Base-by-base conservation (phyloP, 1,284 basidiomycete genomes). In the Microbotryum violaceum region DNA sequence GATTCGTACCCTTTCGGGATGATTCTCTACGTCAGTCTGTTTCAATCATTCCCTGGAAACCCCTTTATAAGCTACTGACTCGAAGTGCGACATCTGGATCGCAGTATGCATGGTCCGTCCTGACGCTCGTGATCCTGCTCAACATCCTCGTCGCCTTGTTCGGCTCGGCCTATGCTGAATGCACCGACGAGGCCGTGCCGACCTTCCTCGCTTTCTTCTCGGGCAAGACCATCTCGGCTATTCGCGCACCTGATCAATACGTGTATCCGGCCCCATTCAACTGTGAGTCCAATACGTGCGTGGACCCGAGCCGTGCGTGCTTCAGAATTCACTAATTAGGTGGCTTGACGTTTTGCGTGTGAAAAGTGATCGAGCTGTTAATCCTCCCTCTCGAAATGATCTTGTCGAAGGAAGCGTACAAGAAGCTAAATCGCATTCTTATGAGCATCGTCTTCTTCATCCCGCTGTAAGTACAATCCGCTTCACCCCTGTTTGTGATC, bases 61-160 rank as follows among this genome's bases (percentile, higher is more conserved):
- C 9, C 31, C 31, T 31, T 8, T 9, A 31, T 31, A 31, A 10
- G 8, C 31, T 8, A 31, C 31, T 31, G 31, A 31, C 31, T 31
- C 9, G 8, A 31, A 31, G 9, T 31, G 31, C 31, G 27, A 27
- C 6, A 31, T 54, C 29, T 55, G 45, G 52, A 18, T 55, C 58
- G 8, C 55, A 57, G 57, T 63, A 54, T 65, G 87, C 85, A 61
- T 93, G 91, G 91, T 91, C 88, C 75, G 82, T 91, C 52, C 80
- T 86, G 49, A 87, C 89, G 1, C 85, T 85, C n/a, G 82, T 97
- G 61, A 85, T 97, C 66, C 81, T 97, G 58, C 82, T 96, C 75
- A 97, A 96, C 75, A 86, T 98, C 72, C 82, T 98, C 70, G 91
- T 98, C 70, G 97, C 94, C 14, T 78, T 97, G 70, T 97, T 76